Evolutionary conservation across 495 filamentous ascomycete genomes (phyloP), one percentile per base, ranked within the genome.

Genomic region (Xylaria bambusicola): DNA sequence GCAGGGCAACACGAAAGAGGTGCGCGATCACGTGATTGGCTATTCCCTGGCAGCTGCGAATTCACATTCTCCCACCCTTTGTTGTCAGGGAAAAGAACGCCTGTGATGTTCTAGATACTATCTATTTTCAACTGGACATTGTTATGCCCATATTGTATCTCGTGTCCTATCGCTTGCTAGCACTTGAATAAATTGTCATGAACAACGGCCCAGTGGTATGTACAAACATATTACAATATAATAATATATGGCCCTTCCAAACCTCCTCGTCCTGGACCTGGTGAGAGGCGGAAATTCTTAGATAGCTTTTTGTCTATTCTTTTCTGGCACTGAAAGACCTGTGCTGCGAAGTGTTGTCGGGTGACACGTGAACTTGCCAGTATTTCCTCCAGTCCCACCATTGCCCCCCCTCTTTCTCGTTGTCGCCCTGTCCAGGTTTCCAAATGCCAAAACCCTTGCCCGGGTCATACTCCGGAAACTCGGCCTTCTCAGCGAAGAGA

Each of bases 321-420:
- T 40, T 36, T 13, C 36, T 17, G 18, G 48, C 13, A 26, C 5
- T 17, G 21, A 0, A 35, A 13, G 4, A 20, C 17, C 18, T 36
- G 3, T 6, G 15, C 13, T 10, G 36, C 36, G 8, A 45, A 27
- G 17, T 21, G 20, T 21, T 9, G 23, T 18, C 26, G 13, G 73
- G 68, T 12, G 72, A 73, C 10, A 74, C 71, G 51, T 76, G 73
- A 35, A 76, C 68, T 56, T 76, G 73, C 73, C 73, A 76, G 52
- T 73, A 76, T 29, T 65, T 67, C 26, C 73, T 60, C 73, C 73
- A 76, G 44, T 74, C 71, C 31, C 63, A 66, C 72, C 67, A 72
- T 44, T 63, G 48, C 3, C 63, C 69, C 13, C 51, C 53, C 21
- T 51, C 44, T 55, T 63, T 49, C 56, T 67, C 67, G 17, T 67